Evolutionary conservation across 768 basidiomycete species (phyloP).

Genomic region (Mycena chlorophos): DNA sequence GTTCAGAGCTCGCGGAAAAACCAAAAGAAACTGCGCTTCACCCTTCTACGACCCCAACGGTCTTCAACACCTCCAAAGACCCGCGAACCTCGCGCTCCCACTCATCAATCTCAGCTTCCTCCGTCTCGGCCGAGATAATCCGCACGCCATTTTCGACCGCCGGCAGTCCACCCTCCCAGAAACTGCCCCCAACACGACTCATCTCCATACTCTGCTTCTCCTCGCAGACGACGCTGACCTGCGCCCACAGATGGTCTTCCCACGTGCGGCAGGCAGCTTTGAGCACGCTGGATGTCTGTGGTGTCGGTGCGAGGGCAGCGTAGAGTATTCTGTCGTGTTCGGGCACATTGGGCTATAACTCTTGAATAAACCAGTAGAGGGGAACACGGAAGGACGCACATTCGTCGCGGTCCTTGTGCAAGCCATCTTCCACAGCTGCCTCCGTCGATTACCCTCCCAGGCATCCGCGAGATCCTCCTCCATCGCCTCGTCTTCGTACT

Average conservation of each 20-base stretch:
- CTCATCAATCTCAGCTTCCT: slow-evolving; percentile 43
- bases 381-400: slow-evolving; percentile 41
- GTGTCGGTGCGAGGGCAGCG: slow-evolving; percentile 78
- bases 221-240: slow-evolving; percentile 78
- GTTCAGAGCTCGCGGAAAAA: slow-evolving; percentile 8
- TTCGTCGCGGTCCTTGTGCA: slow-evolving; percentile 80
- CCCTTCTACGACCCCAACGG: slow-evolving; percentile 65
- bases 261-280: slow-evolving; percentile 81
- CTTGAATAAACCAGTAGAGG: neutral
- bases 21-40: slow-evolving; percentile 31
- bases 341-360: slow-evolving; percentile 60
- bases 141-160: slow-evolving; percentile 43
- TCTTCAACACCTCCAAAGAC: slow-evolving; percentile 58
- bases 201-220: slow-evolving; percentile 76
- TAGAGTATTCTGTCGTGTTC: slow-evolving; percentile 83
- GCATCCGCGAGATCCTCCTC: slow-evolving; percentile 50
- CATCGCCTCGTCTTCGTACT: slow-evolving; percentile 47
- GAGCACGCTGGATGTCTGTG: slow-evolving; percentile 62
- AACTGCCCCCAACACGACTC: slow-evolving; percentile 65
- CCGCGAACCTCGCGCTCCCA: slow-evolving; percentile 67
- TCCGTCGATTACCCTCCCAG: slow-evolving; percentile 74
- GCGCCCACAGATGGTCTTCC: slow-evolving; percentile 97
- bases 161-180: slow-evolving; percentile 72
- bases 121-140: slow-evolving; percentile 25
- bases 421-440: slow-evolving; percentile 85